phyloP scores from a whole-genome alignment of 2,329 filamentous ascomycete species.

The Fonsecaea nubica region DNA sequence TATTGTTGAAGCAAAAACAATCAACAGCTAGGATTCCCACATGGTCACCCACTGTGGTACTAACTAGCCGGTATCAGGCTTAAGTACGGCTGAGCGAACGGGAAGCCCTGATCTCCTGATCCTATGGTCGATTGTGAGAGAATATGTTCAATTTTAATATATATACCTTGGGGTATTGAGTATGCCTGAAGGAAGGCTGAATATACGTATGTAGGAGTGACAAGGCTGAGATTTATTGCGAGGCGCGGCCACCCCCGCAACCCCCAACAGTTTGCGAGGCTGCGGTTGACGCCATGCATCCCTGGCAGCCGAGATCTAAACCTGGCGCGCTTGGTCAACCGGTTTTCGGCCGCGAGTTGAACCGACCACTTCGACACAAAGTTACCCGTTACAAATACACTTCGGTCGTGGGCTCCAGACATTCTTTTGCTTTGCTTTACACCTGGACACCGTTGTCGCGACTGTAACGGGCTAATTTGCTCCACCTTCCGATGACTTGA shows the following conservation, averaged over 20 bases:
- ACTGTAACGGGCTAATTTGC: background rate
- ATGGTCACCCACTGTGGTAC: conserved; percentile 29
- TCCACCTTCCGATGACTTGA: conserved; percentile 27
- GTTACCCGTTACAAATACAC: no score
- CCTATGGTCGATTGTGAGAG: conserved; percentile 36
- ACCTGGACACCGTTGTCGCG: background rate
- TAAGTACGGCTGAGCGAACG: conserved; percentile 38
- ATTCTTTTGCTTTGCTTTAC: no score
- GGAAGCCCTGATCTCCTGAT: conserved; percentile 35
- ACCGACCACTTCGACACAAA: background rate
- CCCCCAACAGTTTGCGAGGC: background rate
- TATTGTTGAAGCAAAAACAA: conserved; percentile 28
- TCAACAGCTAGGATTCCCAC: conserved; percentile 36
- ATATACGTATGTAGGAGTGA: background rate
- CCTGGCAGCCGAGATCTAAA: background rate
- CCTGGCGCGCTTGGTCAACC: conserved; percentile 3
- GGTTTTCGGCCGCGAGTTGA: conserved; percentile 14
- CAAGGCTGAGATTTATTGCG: background rate
- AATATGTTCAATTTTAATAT: background rate
- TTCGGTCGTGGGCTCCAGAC: no score
- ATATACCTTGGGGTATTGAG: background rate
- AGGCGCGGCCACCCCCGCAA: background rate
- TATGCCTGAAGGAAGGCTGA: background rate
- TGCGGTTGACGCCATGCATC: background rate
- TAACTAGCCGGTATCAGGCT: conserved; percentile 33